phyloP scores from a whole-genome alignment of 2,329 filamentous ascomycete species.

The Diaporthe longicolla region DNA sequence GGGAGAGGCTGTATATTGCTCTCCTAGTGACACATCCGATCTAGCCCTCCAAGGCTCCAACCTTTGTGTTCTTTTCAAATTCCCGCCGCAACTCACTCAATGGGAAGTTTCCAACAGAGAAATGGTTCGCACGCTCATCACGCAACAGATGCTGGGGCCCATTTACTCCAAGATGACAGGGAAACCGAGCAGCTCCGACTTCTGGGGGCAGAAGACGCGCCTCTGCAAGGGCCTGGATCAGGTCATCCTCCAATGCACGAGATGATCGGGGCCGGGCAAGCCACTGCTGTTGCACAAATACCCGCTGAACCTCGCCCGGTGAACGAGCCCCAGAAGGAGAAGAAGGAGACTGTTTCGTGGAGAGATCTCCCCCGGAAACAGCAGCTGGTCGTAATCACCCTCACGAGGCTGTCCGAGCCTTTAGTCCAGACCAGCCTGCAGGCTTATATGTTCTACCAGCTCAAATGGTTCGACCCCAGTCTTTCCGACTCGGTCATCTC shows the following conservation, averaged over 20 bases:
- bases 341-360: constrained; percentile 72
- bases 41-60: not conserved
- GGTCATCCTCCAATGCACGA: not conserved
- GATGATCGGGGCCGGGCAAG: not conserved
- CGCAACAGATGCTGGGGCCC: not conserved
- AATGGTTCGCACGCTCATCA: not conserved
- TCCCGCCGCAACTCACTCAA: not conserved
- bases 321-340: not conserved
- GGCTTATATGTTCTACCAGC: constrained; percentile 89
- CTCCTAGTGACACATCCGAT: not conserved
- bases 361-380: constrained; percentile 80
- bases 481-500: constrained; percentile 77
- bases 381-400: constrained; percentile 82
- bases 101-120: not conserved
- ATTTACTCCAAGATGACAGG: not conserved
- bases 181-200: not conserved
- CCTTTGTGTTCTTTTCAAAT: not conserved
- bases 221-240: not conserved
- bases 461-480: constrained; percentile 78
- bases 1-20: not conserved
- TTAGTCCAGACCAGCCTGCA: constrained; percentile 82
- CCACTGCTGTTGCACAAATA: not conserved
- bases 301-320: not conserved
- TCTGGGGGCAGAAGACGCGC: constrained; percentile 8
- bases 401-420: constrained; percentile 86